Percentiles rank a stretch among this genome's conserved stretches.
Conservation (phyloP, 2,329 filamentous ascomycete species). For the Teratosphaeria destructans region DNA sequence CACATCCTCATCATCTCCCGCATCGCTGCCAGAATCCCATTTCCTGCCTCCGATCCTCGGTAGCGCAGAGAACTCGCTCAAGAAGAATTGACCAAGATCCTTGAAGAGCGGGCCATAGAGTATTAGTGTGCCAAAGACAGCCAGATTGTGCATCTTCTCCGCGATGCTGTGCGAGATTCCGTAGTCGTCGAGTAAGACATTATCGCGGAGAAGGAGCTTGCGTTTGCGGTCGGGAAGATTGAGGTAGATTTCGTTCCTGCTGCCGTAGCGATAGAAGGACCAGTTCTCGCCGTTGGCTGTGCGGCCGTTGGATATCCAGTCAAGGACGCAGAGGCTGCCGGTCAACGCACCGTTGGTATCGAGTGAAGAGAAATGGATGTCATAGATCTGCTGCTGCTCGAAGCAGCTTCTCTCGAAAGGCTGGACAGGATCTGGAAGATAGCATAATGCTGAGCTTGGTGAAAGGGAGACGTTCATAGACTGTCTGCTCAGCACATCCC, state of each 20-base stretch:
- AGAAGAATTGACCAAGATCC: slow-evolving; percentile 59
- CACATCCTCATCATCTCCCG: slow-evolving; percentile 35
- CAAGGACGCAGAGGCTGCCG: slow-evolving; percentile 62
- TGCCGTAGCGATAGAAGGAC: slow-evolving; percentile 69
- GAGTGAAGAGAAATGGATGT: slow-evolving; percentile 3
- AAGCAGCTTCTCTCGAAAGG: slow-evolving; percentile 80
- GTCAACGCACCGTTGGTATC: not conserved
- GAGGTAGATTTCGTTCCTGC: slow-evolving; percentile 78
- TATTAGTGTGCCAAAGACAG: slow-evolving; percentile 76
- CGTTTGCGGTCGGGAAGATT: slow-evolving; percentile 26
- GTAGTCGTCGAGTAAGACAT: slow-evolving; percentile 53
- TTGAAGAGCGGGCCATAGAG: slow-evolving; percentile 63
- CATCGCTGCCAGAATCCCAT: slow-evolving; percentile 44
- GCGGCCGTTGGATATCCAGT: slow-evolving; percentile 90
- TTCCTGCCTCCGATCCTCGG: slow-evolving; percentile 76
- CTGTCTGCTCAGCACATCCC: slow-evolving; percentile 26
- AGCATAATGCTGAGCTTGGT: slow-evolving; percentile 44
- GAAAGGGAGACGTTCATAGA: slow-evolving; percentile 38
- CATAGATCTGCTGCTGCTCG: slow-evolving; percentile 71
- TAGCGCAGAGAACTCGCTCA: slow-evolving; percentile 64
- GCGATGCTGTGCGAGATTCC: slow-evolving; percentile 16
- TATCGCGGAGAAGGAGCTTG: slow-evolving; percentile 73
- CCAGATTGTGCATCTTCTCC: slow-evolving; percentile 61
- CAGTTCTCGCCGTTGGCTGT: slow-evolving; percentile 79
- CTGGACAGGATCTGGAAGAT: slow-evolving; percentile 84